These are phyloP conservation scores for Bocquillonia castaneifolia DNA, from an alignment of 441 rosid genomes.

Conservation along the genomic window DNA sequence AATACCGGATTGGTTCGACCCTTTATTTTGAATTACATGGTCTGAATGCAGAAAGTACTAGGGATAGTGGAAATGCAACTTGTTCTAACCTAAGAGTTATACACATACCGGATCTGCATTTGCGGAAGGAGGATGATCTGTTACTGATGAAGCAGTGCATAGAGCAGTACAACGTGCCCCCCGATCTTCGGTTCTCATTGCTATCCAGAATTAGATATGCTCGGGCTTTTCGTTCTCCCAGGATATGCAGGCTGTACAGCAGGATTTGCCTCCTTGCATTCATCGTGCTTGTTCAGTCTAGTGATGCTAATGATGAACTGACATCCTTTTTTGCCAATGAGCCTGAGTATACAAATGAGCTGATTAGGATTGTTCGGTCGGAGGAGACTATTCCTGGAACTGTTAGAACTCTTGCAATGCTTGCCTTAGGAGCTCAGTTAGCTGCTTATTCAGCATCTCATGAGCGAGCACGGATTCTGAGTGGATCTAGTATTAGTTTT, in stretches of 20 bases:
- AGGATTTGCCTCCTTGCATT: slow-evolving; percentile 95
- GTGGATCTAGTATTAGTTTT: slow-evolving; percentile 91
- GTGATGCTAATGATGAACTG: slow-evolving; percentile 90
- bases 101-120: slow-evolving; percentile 77
- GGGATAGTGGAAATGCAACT: slow-evolving; percentile 33
- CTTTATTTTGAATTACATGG: slow-evolving; percentile 90
- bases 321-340: slow-evolving; percentile 94
- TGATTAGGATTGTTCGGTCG: slow-evolving; percentile 86
- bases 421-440: slow-evolving; percentile 90
- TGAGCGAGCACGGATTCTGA: slow-evolving; percentile 87
- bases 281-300: slow-evolving; percentile 91
- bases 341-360: slow-evolving; percentile 95
- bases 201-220: slow-evolving; percentile 94
- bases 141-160: slow-evolving; percentile 77
- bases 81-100: slow-evolving; percentile 53
- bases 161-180: slow-evolving; percentile 70
- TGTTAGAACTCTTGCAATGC: slow-evolving; percentile 91
- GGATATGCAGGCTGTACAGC: slow-evolving; percentile 83
- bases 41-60: slow-evolving; percentile 37
- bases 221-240: slow-evolving; percentile 82
- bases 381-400: slow-evolving; percentile 85
- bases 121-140: slow-evolving; percentile 83
- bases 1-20: slow-evolving; percentile 77
- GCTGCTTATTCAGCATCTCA: slow-evolving; percentile 95
- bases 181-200: slow-evolving; percentile 75